Base-by-base conservation (phyloP, 345 rosid genomes). In the Erucastrum elatum region DNA sequence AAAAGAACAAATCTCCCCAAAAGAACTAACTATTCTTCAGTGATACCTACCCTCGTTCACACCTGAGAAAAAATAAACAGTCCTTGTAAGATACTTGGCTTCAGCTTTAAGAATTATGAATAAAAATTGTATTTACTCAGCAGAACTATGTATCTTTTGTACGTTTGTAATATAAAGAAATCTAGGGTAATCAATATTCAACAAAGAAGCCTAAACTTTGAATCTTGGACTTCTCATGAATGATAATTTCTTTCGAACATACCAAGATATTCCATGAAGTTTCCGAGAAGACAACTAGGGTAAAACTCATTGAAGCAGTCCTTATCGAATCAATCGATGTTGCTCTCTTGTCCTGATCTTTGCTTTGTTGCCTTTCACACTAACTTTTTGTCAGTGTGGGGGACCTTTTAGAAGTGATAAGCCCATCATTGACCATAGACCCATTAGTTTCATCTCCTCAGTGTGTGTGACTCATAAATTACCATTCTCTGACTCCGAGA, bases 371-470 rank as follows among this genome's bases (percentile, higher is more conserved):
- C 44, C 31, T 67, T 75, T 37, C 68, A 76, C 63, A 51, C 56
- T 68, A 75, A 61, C 10, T 8, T 61, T 61, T 7, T 21, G 25
- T 31, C 10, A 27, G 16, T 11, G 31, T 9, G 39, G 69, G 69
- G 70, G 75, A 70, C 75, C 21, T 21, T 39, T 21, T 49, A 9
- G 15, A 76, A 69, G 30, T 51, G 67, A 75, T 59, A 44, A 51
- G 34, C 63, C 73, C 68, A 76, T 58, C 69, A n/a, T 69, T 76
- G 63, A 77, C 69, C 49, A 46, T 44, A 29, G 62, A 76, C 74
- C 27, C 62, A 68, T 60, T 68, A 21, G 21, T 68, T 6, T 68
- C 61, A 17, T 59, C 78, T 53, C 37, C 41, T 33, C 51, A 39
- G 21, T 13, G 60, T 8, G 34, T 12, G 33, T 75, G 65, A 64